Evolutionary conservation across 768 basidiomycete genomes (phyloP).

Genomic region (Rhizopogon roseolus): DNA sequence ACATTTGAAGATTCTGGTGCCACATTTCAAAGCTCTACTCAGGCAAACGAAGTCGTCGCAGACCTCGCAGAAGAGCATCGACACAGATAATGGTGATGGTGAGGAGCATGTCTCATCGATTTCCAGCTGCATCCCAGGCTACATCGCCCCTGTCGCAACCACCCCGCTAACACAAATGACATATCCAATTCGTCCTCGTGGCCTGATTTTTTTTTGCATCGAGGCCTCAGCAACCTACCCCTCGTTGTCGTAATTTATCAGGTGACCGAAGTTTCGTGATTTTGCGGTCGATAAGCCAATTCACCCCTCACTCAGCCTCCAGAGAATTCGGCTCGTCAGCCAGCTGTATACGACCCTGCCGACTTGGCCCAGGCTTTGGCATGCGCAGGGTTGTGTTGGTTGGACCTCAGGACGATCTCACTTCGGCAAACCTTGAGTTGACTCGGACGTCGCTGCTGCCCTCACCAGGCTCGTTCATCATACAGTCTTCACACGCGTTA

Average conservation of each 20-base stretch:
- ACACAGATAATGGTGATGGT: neutral
- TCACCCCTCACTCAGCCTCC: slow-evolving; percentile 6
- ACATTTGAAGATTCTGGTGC: slow-evolving; percentile 39
- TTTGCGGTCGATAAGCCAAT: slow-evolving; percentile 5
- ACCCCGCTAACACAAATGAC: neutral
- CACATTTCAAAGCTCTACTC: slow-evolving; percentile 63
- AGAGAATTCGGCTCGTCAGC: slow-evolving; percentile 1
- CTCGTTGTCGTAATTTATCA: slow-evolving; percentile 1
- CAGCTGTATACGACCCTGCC: neutral
- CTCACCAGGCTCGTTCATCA: slow-evolving; percentile 39
- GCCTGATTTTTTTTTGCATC: slow-evolving; percentile 36
- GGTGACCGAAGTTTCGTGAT: slow-evolving; percentile 7
- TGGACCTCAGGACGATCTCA: slow-evolving; percentile 44
- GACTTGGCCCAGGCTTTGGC: neutral
- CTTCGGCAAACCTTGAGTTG: slow-evolving; percentile 70
- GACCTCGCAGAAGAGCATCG: slow-evolving; percentile 57
- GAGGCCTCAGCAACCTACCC: slow-evolving; percentile 2
- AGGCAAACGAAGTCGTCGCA: slow-evolving; percentile 63
- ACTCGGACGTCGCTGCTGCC: slow-evolving; percentile 44
- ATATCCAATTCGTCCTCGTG: slow-evolving; percentile 33
- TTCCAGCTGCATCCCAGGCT: slow-evolving; percentile 3
- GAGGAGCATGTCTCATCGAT: neutral
- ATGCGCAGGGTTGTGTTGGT: neutral
- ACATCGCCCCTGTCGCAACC: slow-evolving; percentile 4
- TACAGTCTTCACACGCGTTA: slow-evolving; percentile 1